phyloP scores from a whole-genome alignment of 2,329 filamentous ascomycete genomes.

The Ophiostoma sp. region DNA sequence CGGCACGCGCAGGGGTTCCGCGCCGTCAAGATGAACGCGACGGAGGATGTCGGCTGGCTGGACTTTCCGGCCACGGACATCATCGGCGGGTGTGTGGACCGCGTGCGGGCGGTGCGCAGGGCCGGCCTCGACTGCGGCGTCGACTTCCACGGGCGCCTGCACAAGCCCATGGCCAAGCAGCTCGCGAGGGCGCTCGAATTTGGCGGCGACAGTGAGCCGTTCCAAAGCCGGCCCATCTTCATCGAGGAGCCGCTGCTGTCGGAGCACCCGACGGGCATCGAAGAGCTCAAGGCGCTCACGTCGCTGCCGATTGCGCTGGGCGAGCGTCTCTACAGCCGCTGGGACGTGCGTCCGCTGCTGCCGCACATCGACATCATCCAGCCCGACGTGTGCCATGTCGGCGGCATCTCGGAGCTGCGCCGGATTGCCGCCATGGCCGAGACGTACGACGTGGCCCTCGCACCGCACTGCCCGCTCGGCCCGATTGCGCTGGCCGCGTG shows the following conservation, averaged over 20 bases:
- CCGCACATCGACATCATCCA: conserved; percentile 62
- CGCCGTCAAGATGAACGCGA: conserved; percentile 65
- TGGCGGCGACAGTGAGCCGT: neutral
- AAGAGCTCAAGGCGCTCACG: conserved; percentile 50
- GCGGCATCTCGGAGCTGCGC: conserved; percentile 59
- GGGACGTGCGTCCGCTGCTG: conserved; percentile 61
- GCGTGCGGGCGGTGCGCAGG: conserved; percentile 56
- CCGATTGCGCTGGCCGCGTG: conserved; percentile 62
- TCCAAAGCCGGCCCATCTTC: conserved; percentile 54
- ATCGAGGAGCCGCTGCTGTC: conserved; percentile 62
- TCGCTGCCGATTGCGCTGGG: conserved; percentile 59
- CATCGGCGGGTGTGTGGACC: conserved; percentile 53
- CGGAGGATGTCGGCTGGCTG: conserved; percentile 61
- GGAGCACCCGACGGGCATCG: conserved; percentile 55
- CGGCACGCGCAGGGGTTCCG: conserved; percentile 52
- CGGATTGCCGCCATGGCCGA: conserved; percentile 60
- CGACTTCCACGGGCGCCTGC: conserved; percentile 64
- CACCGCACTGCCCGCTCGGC: conserved; percentile 61
- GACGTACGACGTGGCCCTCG: conserved; percentile 59
- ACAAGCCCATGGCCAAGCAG: conserved; percentile 66
- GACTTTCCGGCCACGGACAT: conserved; percentile 50
- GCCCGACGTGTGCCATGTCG: conserved; percentile 58
- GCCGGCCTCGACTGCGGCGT: conserved; percentile 61
- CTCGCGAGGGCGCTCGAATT: conserved; percentile 56
- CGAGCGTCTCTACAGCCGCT: conserved; percentile 58